Conservation (phyloP, 306 rosid species). For the Cicer chorassanicum region DNA sequence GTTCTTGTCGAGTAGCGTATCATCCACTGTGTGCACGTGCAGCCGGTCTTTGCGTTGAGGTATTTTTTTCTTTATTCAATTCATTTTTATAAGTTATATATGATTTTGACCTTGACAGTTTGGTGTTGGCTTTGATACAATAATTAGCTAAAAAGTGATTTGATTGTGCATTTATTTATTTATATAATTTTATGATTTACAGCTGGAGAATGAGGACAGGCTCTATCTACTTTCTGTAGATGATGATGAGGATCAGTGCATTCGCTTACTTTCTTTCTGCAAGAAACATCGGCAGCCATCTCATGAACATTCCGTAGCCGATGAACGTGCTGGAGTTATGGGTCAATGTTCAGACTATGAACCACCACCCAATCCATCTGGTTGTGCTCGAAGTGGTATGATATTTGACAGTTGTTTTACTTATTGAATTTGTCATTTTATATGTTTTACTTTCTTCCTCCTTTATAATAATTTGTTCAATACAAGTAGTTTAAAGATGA, state of each 20-base stretch:
- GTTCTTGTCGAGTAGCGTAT: constrained; percentile 88
- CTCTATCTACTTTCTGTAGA: constrained; percentile 88
- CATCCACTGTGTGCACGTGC: constrained; percentile 99
- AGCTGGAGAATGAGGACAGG: constrained; percentile 99
- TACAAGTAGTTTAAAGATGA: not conserved
- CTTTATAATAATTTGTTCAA: constrained; percentile 14
- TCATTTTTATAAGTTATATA: constrained; percentile 16
- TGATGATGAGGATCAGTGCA: constrained; percentile 96
- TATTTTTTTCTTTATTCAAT: constrained; percentile 46
- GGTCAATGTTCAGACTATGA: constrained; percentile 79
- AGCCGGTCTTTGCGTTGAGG: constrained; percentile 99
- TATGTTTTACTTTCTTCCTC: not conserved
- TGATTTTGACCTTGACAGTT: constrained; percentile 33
- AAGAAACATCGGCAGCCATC: constrained; percentile 96
- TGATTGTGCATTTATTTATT: constrained; percentile 29
- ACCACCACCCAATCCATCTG: constrained; percentile 88
- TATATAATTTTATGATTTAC: constrained; percentile 39
- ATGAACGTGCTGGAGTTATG: constrained; percentile 68
- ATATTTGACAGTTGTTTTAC: constrained; percentile 33
- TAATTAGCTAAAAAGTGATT: constrained; percentile 23
- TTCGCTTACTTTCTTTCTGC: constrained; percentile 94
- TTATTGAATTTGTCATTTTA: constrained; percentile 24
- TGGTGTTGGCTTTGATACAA: constrained; percentile 33
- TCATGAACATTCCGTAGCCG: constrained; percentile 73
- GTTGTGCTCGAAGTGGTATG: constrained; percentile 97